These are phyloP conservation scores for Botrytis porri DNA, from an alignment of 2,329 filamentous ascomycete species.

Conservation along the genomic window DNA sequence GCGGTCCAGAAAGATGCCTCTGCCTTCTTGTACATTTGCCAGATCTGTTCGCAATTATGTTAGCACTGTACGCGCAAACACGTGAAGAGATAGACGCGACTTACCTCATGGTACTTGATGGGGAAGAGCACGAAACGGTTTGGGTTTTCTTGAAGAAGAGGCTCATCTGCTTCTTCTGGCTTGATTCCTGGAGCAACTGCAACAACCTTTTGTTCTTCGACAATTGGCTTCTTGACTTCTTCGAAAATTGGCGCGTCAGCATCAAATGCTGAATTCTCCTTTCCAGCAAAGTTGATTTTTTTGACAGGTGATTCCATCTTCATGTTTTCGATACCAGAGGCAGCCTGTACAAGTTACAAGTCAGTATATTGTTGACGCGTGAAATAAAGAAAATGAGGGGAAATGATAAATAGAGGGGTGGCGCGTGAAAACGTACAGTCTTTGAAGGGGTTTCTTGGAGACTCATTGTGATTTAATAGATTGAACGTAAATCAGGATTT, in stretches of 20 bases:
- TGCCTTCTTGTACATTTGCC: constrained; percentile 99
- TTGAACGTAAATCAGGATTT: constrained; percentile 15
- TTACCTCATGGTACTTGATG: constrained; percentile 98
- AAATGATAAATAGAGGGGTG: constrained; percentile 40
- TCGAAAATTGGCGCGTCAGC: constrained; percentile 49
- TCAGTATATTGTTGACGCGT: constrained; percentile 30
- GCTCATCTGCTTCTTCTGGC: constrained; percentile 76
- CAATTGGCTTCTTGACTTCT: constrained; percentile 55
- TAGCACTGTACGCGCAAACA: constrained; percentile 67
- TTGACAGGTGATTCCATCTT: constrained; percentile 92
- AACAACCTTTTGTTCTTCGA: constrained; percentile 46
- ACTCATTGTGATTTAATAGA: constrained; percentile 56
- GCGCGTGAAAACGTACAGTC: constrained; percentile 51
- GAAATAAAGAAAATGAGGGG: constrained; percentile 25
- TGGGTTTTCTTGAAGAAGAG: constrained; percentile 90
- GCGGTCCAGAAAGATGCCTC: constrained; percentile 99
- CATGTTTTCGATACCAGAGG: constrained; percentile 79
- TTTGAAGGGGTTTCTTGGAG: constrained; percentile 72
- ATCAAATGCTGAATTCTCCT: constrained; percentile 71
- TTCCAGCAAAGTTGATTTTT: constrained; percentile 83
- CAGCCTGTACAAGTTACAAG: constrained; percentile 58
- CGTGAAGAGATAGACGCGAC: constrained; percentile 44
- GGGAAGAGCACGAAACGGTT: constrained; percentile 97
- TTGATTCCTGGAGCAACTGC: constrained; percentile 53
- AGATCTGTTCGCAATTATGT: constrained; percentile 63